Evolutionary conservation across 164 flowering plant genomes (phyloP).

Genomic region (Nelumbo lutea): DNA sequence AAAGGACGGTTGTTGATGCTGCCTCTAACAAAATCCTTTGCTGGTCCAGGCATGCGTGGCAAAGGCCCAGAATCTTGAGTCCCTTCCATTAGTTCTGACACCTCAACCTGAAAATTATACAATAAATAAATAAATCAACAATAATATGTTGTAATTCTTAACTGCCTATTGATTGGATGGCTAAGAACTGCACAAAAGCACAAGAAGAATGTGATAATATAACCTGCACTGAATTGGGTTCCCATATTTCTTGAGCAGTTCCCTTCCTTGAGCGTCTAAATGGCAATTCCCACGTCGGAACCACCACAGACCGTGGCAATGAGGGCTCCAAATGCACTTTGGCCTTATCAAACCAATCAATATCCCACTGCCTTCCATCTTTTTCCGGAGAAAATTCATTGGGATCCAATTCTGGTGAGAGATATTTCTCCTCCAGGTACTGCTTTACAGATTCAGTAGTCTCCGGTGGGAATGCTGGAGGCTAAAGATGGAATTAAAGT

Average conservation of each 20-base stretch:
- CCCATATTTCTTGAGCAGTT: conserved; percentile 42
- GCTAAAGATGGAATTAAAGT: conserved; percentile 35
- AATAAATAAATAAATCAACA: background rate
- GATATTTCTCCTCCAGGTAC: conserved; percentile 68
- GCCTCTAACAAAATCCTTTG: conserved; percentile 83
- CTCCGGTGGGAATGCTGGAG: conserved; percentile 73
- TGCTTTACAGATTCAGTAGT: conserved; percentile 64
- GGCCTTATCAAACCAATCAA: conserved; percentile 86
- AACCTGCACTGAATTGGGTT: conserved; percentile 74
- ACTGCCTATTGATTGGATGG: background rate
- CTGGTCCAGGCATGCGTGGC: conserved; percentile 67
- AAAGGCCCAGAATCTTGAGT: conserved; percentile 58
- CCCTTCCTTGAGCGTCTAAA: conserved; percentile 48
- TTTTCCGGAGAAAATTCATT: conserved; percentile 73
- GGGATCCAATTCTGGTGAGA: conserved; percentile 61
- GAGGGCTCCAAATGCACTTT: conserved; percentile 72
- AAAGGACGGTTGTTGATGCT: conserved; percentile 87
- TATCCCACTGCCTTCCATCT: conserved; percentile 88
- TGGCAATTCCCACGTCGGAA: conserved; percentile 84
- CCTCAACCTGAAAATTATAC: conserved; percentile 50
- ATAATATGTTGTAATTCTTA: background rate
- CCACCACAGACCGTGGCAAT: conserved; percentile 53
- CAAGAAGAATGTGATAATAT: background rate
- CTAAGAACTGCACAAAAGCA: background rate
- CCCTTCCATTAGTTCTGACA: conserved; percentile 59